Percentiles rank a stretch among this genome's conserved stretches.
Evolutionary conservation across 208 protist species (phyloP).

Genomic region (Wallacemonas sp.): DNA sequence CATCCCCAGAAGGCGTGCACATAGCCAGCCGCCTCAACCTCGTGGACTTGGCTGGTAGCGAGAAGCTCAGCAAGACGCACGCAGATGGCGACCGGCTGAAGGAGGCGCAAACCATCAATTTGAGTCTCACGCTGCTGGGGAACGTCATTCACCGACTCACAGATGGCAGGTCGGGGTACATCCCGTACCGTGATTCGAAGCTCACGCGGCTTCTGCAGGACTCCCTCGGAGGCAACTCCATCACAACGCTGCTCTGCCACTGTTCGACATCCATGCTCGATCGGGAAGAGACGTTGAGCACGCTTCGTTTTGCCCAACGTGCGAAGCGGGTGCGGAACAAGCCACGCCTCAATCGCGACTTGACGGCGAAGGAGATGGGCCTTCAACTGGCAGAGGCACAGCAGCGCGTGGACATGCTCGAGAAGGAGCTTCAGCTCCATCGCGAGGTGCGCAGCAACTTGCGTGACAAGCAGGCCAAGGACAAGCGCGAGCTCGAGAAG

Average conservation of each 20-base stretch:
- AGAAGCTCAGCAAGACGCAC: slow-evolving; percentile 63
- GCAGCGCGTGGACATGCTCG: slow-evolving; percentile 41
- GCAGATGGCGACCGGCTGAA: slow-evolving; percentile 42
- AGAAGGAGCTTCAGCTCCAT: slow-evolving; percentile 38
- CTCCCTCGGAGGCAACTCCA: slow-evolving; percentile 56
- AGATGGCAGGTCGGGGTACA: slow-evolving; percentile 43
- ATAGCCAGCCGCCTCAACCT: slow-evolving; percentile 53
- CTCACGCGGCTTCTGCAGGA: slow-evolving; percentile 73
- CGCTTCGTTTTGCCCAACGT: slow-evolving; percentile 64
- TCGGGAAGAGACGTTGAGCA: slow-evolving; percentile 56
- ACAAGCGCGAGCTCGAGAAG: slow-evolving; percentile 21
- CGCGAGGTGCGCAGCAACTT: slow-evolving; percentile 14
- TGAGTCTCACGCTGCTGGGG: slow-evolving; percentile 80
- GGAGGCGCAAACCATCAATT: slow-evolving; percentile 83
- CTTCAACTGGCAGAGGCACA: slow-evolving; percentile 36
- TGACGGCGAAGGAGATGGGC: slow-evolving; percentile 40
- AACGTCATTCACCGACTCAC: slow-evolving; percentile 80
- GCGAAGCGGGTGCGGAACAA: slow-evolving; percentile 62
- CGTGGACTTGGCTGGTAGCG: slow-evolving; percentile 87
- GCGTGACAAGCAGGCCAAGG: slow-evolving; percentile 14
- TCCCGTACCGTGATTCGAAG: slow-evolving; percentile 73
- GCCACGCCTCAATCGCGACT: slow-evolving; percentile 43
- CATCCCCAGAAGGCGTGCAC: slow-evolving; percentile 14
- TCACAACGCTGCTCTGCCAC: slow-evolving; percentile 64
- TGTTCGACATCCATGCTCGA: slow-evolving; percentile 23